Percentiles rank a stretch among this genome's conserved stretches.
Evolutionary conservation across 495 filamentous ascomycete species (phyloP).

Genomic region (Schizothecium vesticola): DNA sequence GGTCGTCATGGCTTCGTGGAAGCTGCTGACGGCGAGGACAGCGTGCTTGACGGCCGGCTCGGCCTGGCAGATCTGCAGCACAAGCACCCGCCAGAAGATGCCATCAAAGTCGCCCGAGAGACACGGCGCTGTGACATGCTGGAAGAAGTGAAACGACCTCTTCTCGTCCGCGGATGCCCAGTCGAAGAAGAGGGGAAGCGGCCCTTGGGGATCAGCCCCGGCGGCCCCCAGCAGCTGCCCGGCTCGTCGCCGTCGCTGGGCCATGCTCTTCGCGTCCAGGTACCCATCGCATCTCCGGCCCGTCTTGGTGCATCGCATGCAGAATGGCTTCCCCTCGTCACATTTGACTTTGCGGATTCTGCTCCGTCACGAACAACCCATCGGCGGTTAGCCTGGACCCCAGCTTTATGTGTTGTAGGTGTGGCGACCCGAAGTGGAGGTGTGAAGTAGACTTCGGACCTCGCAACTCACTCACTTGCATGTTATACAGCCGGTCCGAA

Average conservation of each 20-base stretch:
- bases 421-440: not conserved
- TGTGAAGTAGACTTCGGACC: not conserved
- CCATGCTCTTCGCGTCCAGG: constrained; percentile 27
- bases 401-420: not conserved
- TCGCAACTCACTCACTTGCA: constrained; percentile 30
- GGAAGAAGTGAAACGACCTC: constrained; percentile 50
- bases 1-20: constrained; percentile 42
- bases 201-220: constrained; percentile 12
- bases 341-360: constrained; percentile 42
- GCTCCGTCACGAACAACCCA: not conserved
- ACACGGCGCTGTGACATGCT: constrained; percentile 41
- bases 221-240: constrained; percentile 3
- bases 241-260: constrained; percentile 26
- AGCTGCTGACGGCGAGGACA: constrained; percentile 50
- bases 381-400: constrained; percentile 11
- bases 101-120: constrained; percentile 47
- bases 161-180: constrained; percentile 32
- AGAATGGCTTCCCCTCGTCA: constrained; percentile 40
- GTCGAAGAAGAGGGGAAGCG: constrained; percentile 20
- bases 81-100: constrained; percentile 52
- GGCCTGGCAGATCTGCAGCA: constrained; percentile 51
- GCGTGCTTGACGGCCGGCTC: constrained; percentile 59
- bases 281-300: constrained; percentile 44
- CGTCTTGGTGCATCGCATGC: constrained; percentile 41
- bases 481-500: constrained; percentile 34